phyloP scores from a whole-genome alignment of 2,329 filamentous ascomycete species.

The Arthrinium phaeospermum region DNA sequence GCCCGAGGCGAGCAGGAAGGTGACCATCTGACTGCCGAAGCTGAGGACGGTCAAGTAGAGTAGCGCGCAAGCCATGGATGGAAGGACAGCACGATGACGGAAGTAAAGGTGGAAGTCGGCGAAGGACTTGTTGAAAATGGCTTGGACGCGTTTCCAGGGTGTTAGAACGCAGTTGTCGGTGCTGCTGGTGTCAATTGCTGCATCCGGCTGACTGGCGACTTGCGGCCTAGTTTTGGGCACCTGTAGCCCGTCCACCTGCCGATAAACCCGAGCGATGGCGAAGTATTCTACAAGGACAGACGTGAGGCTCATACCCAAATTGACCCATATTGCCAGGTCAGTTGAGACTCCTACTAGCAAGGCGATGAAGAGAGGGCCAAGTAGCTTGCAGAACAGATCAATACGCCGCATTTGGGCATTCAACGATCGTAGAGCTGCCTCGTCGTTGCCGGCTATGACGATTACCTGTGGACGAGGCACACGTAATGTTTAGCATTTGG shows the following conservation, averaged over 20 bases:
- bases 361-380: constrained; percentile 58
- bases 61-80: constrained; percentile 63
- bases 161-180: background rate
- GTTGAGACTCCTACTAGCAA: constrained; percentile 53
- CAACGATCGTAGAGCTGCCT: constrained; percentile 40
- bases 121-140: background rate
- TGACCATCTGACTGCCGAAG: constrained; percentile 68
- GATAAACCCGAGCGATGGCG: constrained; percentile 33
- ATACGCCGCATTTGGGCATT: constrained; percentile 64
- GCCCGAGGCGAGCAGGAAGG: constrained; percentile 62
- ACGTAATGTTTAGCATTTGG: background rate
- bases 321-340: constrained; percentile 50
- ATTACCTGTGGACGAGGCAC: constrained; percentile 43
- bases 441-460: constrained; percentile 51
- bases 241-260: constrained; percentile 28
- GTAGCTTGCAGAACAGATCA: constrained; percentile 63
- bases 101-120: constrained; percentile 48
- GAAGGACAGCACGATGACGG: constrained; percentile 60
- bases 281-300: constrained; percentile 42
- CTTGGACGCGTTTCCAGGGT: background rate
- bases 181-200: too few relatives aligned
- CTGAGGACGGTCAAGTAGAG: constrained; percentile 67
- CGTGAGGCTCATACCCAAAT: constrained; percentile 51
- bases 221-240: background rate
- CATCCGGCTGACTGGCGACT: background rate